These are phyloP conservation scores for Viola pubescens DNA, from an alignment of 441 rosid genomes.

Conservation along the genomic window DNA sequence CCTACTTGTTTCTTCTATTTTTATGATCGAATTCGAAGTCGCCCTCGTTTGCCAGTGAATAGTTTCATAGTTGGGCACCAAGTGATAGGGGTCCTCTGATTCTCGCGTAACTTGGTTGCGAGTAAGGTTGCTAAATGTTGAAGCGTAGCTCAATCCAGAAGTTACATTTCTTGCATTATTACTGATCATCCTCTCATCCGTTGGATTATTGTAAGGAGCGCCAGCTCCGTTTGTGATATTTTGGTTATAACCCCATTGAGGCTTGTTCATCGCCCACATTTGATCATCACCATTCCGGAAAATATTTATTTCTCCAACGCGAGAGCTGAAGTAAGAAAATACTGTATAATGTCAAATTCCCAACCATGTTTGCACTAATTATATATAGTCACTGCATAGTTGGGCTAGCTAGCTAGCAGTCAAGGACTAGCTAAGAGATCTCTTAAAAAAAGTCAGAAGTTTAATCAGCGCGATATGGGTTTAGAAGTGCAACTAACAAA, in stretches of 20 bases:
- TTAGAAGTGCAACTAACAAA: background rate
- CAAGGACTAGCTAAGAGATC: too few relatives aligned
- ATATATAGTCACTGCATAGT: too few relatives aligned
- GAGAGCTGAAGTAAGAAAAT: background rate
- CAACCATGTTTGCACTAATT: too few relatives aligned
- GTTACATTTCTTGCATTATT: slow-evolving; percentile 17
- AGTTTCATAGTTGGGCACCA: background rate
- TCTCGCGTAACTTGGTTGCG: slow-evolving; percentile 6
- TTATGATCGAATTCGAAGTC: slow-evolving; percentile 1
- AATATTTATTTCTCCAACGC: slow-evolving; percentile 7
- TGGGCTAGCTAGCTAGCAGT: too few relatives aligned
- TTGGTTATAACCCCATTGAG: slow-evolving; percentile 11
- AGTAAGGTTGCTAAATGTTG: slow-evolving; percentile 3
- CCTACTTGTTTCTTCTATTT: slow-evolving; percentile 3
- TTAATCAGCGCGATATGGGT: too few relatives aligned
- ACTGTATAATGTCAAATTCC: too few relatives aligned
- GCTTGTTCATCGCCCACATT: slow-evolving; percentile 14
- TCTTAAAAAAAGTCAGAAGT: too few relatives aligned
- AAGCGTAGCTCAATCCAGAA: slow-evolving; percentile 1
- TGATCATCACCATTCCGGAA: slow-evolving; percentile 11
- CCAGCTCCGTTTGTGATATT: slow-evolving; percentile 5
- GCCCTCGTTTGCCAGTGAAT: slow-evolving; percentile 4
- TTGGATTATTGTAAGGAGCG: background rate
- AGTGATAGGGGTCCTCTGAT: background rate
- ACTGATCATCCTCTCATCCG: slow-evolving; percentile 8